These are phyloP conservation scores for Phaffia tasmanica DNA, from an alignment of 768 basidiomycete species.

Conservation along the genomic window DNA sequence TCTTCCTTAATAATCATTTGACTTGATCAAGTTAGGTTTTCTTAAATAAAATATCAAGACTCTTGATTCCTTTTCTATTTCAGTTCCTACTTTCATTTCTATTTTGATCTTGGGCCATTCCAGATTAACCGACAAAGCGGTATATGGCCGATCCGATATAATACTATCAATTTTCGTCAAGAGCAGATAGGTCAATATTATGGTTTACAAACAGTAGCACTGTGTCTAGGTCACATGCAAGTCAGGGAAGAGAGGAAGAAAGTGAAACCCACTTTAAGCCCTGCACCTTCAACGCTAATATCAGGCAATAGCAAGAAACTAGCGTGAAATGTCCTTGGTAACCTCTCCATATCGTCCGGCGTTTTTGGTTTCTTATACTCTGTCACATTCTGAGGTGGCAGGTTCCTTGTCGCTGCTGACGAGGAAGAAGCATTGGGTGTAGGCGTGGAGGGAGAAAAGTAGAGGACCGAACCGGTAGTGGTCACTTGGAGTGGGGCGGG, in stretches of 20 bases:
- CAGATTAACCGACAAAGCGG: slow-evolving; percentile 24
- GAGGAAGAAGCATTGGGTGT: slow-evolving; percentile 7
- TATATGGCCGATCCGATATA: slow-evolving; percentile 22
- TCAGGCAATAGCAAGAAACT: slow-evolving; percentile 21
- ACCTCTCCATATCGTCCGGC: slow-evolving; percentile 18
- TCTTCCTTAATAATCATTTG: too few species aligned
- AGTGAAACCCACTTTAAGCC: slow-evolving; percentile 14
- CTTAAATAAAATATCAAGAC: too few species aligned
- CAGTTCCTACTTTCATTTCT: too few species aligned
- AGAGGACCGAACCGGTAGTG: slow-evolving; percentile 15
- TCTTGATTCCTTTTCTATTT: too few species aligned
- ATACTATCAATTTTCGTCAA: slow-evolving; percentile 10
- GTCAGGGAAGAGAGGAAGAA: not conserved
- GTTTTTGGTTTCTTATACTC: slow-evolving; percentile 19
- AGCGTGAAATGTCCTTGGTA: slow-evolving; percentile 24
- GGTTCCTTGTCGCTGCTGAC: slow-evolving; percentile 2
- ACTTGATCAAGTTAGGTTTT: too few species aligned
- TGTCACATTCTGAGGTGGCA: slow-evolving; percentile 11
- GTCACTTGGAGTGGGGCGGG: slow-evolving; percentile 23
- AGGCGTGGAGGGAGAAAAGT: slow-evolving; percentile 10
- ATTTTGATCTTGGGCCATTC: slow-evolving; percentile 14
- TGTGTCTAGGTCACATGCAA: too few species aligned
- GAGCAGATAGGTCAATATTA: not conserved
- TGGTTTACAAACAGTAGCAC: not conserved
- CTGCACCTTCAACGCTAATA: slow-evolving; percentile 7